These are phyloP conservation scores for Aspergillus eucalypticola DNA, from an alignment of 2,329 filamentous ascomycete genomes.

Conservation along the genomic window DNA sequence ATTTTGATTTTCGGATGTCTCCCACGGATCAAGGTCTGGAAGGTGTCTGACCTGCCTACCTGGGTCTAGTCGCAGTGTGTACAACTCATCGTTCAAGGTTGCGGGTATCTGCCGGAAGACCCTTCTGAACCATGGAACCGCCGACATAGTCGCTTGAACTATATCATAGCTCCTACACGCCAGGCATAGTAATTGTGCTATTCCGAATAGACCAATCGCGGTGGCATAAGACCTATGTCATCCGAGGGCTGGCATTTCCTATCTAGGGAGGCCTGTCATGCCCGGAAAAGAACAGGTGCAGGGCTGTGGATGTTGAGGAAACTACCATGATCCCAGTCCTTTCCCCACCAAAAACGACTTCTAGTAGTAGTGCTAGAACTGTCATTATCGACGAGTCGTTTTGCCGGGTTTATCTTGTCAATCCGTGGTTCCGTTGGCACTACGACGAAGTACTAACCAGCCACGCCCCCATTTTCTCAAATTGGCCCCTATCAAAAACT, in stretches of 20 bases:
- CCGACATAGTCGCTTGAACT: slow-evolving; percentile 12
- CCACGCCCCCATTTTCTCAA: not conserved
- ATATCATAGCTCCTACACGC: slow-evolving; percentile 1
- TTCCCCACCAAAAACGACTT: not conserved
- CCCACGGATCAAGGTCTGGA: not conserved
- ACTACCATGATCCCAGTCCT: not conserved
- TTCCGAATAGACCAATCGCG: not conserved
- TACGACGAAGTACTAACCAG: not conserved
- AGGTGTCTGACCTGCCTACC: not conserved
- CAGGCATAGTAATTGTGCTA: not conserved
- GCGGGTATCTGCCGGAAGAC: slow-evolving; percentile 17
- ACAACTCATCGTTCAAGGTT: slow-evolving; percentile 15
- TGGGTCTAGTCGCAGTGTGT: not conserved
- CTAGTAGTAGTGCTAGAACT: not conserved
- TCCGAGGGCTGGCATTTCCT: not conserved
- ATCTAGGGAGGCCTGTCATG: not conserved
- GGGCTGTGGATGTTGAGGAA: not conserved
- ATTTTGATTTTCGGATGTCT: not conserved
- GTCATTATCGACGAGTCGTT: not conserved
- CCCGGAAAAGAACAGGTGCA: slow-evolving; percentile 7
- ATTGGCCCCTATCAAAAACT: not conserved
- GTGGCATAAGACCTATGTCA: not conserved
- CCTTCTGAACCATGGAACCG: slow-evolving; percentile 20
- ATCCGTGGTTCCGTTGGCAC: not conserved
- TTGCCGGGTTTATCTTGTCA: not conserved